These are phyloP conservation scores for Nannochloropsis oceanica DNA, from an alignment of 108 stramenopile genomes.

Conservation along the genomic window DNA sequence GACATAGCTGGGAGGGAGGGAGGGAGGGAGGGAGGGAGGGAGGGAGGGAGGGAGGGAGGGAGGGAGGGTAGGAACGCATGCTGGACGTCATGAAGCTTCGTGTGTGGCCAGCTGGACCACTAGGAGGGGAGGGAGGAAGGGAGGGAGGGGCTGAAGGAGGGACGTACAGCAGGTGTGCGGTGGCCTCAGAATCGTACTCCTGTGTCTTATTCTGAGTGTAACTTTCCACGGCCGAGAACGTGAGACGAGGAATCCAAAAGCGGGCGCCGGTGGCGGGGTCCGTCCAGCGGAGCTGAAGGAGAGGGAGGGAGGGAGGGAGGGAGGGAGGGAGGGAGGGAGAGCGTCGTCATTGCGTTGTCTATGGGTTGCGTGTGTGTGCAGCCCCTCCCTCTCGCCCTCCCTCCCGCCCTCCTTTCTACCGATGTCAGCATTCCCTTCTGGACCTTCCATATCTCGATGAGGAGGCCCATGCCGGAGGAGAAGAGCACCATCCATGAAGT, in stretches of 20 bases:
- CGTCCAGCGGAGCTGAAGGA: background rate
- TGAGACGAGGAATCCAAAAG: background rate
- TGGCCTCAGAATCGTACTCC: conserved; percentile 55
- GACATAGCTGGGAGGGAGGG: background rate
- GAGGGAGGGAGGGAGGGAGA: too few relatives aligned
- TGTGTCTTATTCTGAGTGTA: conserved; percentile 48
- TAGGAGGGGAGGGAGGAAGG: too few relatives aligned
- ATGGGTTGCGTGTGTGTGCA: too few relatives aligned
- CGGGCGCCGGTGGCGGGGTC: background rate
- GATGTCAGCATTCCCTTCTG: conserved; percentile 41
- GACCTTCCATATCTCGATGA: conserved; percentile 61
- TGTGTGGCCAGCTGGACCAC: conserved; percentile 57
- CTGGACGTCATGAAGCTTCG: too few relatives aligned
- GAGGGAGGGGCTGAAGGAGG: too few relatives aligned
- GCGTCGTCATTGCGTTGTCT: too few relatives aligned
- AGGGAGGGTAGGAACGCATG: too few relatives aligned
- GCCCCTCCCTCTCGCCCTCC: too few relatives aligned
- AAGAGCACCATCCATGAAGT: conserved; percentile 54
- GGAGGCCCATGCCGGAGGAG: conserved; percentile 49
- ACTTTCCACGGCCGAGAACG: background rate
- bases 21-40: background rate
- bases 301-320: background rate
- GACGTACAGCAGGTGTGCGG: conserved; percentile 45
- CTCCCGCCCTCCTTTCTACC: conserved; percentile 35
- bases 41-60: background rate